Evolutionary conservation across 2,329 filamentous ascomycete species (phyloP).

Genomic region (Hypoxylon sp.): DNA sequence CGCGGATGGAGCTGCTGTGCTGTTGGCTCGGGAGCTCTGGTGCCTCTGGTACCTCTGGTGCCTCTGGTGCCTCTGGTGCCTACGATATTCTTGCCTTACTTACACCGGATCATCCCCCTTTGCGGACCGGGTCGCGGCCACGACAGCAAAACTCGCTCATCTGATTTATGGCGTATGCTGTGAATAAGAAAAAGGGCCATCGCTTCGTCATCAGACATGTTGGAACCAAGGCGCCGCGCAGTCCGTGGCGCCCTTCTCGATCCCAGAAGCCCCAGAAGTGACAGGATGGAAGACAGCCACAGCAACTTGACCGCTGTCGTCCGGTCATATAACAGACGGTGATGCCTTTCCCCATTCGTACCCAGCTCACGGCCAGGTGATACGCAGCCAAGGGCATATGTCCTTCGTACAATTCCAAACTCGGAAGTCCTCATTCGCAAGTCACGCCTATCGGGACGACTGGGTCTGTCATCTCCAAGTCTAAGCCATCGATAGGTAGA

Average conservation of each 20-base stretch:
- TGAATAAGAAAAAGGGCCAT: conserved; percentile 14
- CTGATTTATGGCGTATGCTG: conserved; percentile 12
- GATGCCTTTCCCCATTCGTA: conserved; percentile 41
- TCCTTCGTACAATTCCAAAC: conserved; percentile 27
- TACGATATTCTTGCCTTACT: conserved; percentile 11
- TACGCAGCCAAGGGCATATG: conserved; percentile 30
- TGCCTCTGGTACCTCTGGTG: too few species aligned
- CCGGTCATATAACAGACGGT: conserved; percentile 32
- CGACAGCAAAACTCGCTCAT: conserved; percentile 21
- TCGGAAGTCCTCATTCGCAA: conserved; percentile 27
- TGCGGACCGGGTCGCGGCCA: conserved; percentile 24
- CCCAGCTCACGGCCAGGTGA: conserved; percentile 40
- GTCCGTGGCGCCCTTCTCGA: conserved; percentile 35
- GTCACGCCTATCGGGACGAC: conserved; percentile 33
- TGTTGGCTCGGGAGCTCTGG: conserved; percentile 17
- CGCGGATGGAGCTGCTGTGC: neutral
- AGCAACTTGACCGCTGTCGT: conserved; percentile 38
- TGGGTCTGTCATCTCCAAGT: conserved; percentile 19
- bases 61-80: too few species aligned
- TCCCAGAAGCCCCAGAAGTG: conserved; percentile 15
- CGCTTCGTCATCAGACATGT: conserved; percentile 28
- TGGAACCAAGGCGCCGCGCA: too few species aligned
- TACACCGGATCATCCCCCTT: conserved; percentile 9
- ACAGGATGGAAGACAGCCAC: conserved; percentile 7
- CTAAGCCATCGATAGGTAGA: conserved; percentile 38